Evolutionary conservation across 352 stramenopile genomes (phyloP).

Genomic region (Globisporangium rhizosaccharum): DNA sequence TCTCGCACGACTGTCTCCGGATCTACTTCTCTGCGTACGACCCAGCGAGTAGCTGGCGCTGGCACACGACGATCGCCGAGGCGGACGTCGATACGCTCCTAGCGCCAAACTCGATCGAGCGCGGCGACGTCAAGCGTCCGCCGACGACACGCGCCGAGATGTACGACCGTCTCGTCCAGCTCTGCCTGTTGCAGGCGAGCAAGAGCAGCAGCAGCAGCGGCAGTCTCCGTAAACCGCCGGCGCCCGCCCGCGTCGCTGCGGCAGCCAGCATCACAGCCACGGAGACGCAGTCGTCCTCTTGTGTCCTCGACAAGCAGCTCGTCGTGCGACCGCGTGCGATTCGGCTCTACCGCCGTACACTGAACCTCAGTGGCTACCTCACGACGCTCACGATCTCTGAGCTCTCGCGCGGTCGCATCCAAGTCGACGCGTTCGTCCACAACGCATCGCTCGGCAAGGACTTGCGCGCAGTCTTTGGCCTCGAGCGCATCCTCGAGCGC

Average conservation of each 20-base stretch:
- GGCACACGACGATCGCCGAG: conserved; percentile 50
- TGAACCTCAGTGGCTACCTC: conserved; percentile 38
- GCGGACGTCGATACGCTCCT: conserved; percentile 53
- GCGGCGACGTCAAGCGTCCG: conserved; percentile 30
- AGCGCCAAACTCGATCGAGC: conserved; percentile 55
- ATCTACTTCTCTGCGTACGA: conserved; percentile 72
- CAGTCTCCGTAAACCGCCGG: neutral
- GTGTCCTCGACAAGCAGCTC: conserved; percentile 15
- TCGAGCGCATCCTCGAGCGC: conserved; percentile 52
- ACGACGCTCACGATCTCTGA: conserved; percentile 59
- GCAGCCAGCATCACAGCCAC: too few species aligned
- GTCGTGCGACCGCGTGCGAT: conserved; percentile 42
- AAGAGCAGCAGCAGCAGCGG: neutral
- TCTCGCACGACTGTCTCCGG: conserved; percentile 68
- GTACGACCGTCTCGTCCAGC: conserved; percentile 51
- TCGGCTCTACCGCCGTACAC: conserved; percentile 44
- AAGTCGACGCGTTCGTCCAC: conserved; percentile 58
- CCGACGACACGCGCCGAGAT: conserved; percentile 46
- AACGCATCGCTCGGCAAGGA: conserved; percentile 11
- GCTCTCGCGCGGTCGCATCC: conserved; percentile 46
- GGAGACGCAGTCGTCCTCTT: neutral
- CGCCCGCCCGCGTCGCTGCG: neutral
- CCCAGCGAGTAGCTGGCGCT: conserved; percentile 36
- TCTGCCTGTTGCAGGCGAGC: conserved; percentile 40
- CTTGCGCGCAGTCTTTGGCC: conserved; percentile 27